Percentiles rank a stretch among this genome's conserved stretches.
phyloP scores from a whole-genome alignment of 2,329 filamentous ascomycete genomes.

The Chalaropsis ovoidea region DNA sequence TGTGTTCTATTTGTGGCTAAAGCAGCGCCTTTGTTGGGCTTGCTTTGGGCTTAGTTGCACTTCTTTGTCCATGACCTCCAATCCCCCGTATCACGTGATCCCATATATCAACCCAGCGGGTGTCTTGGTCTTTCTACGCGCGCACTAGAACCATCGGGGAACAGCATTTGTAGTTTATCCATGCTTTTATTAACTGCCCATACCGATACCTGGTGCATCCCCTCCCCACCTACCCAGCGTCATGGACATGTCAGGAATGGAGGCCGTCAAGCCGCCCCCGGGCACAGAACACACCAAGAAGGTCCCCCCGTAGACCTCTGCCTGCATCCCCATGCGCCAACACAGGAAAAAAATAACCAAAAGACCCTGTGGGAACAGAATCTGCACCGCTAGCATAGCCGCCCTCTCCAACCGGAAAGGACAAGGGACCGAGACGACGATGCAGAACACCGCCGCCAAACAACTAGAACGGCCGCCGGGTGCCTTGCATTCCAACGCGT shows the following conservation, averaged over 20 bases:
- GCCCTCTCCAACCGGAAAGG: neutral
- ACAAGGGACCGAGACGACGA: neutral
- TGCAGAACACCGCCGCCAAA: neutral
- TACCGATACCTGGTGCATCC: neutral
- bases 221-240: neutral
- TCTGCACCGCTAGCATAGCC: neutral
- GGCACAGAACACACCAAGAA: neutral
- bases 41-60: conserved; percentile 7
- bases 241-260: neutral
- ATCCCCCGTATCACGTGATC: too few species aligned
- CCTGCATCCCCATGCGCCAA: neutral
- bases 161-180: neutral
- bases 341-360: neutral
- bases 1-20: neutral
- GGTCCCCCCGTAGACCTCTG: neutral
- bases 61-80: neutral
- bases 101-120: too few species aligned
- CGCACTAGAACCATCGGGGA: neutral
- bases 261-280: neutral
- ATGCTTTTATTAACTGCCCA: neutral
- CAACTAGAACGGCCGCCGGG: neutral
- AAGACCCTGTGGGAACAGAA: neutral
- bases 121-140: neutral
- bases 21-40: neutral
- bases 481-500: conserved; percentile 1